Base-by-base conservation (phyloP, 75 land plant species). In the Selaginella moellendorffii region DNA sequence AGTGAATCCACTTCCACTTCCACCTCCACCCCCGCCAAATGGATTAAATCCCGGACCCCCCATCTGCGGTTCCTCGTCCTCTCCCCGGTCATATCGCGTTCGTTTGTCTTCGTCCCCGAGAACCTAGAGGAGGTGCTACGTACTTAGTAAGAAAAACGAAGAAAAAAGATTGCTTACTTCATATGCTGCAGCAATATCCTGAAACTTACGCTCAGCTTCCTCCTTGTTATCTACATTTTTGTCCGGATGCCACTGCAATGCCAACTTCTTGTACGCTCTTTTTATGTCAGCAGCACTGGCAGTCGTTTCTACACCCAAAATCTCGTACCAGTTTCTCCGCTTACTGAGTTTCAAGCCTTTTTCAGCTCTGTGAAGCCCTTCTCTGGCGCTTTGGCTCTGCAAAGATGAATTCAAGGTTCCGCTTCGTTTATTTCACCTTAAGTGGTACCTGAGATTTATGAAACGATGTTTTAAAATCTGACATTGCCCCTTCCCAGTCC, bases 181-280 rank as follows among this genome's bases (percentile, higher is more conserved):
- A 73, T 95, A 95, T 19, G 99, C 99, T 70, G 88, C 99, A 65
- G 99, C 99, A 42, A 95, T 81, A 72, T 95, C 99, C 28, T 80
- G 81, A 53, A 95, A 95, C 73, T 82, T 77, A 28, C 64, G 73
- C 68, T 89, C 99, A 27, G 99, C 99, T 70, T 90, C 99, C 71
- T 86, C 99, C 74, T 86, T 82, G 65, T 95, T 95, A 26, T 86
- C 99, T 17, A 75, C 80, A 72, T 95, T 95, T 62, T 95, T 95
- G 70, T 95, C 99, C 62, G 99, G 99, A 65, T 95, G 99, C 99
- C 99, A 95, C 54, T 95, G 85, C 65, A 95, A 78, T 51, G 99
- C 99, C 26, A 95, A 85, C 72, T 86, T 95, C 76, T 95, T 95
- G 63, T 95, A 95, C 12, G 99, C 96, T 24, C 80, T 76, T 29